Percentiles rank a stretch among this genome's conserved stretches.
Evolutionary conservation across 1,284 basidiomycete species (phyloP).

Genomic region (Ceratobasidium sp.): DNA sequence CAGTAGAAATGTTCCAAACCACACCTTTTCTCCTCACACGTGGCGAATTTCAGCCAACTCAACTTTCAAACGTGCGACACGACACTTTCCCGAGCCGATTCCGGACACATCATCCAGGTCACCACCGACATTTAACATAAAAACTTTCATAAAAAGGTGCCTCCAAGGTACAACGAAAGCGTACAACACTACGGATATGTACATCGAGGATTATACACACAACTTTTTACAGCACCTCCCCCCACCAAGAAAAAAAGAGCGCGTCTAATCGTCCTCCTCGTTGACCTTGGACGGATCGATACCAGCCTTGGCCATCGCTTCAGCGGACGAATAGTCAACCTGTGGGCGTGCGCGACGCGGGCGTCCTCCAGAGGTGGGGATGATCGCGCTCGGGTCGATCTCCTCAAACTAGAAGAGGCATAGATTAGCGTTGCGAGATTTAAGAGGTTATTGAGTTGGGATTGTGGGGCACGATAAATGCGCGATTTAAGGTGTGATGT

Average conservation of each 20-base stretch:
- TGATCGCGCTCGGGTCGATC: constrained; percentile 29
- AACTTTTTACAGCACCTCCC: constrained; percentile 1
- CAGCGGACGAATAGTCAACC: constrained; percentile 30
- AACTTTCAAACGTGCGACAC: too few relatives aligned
- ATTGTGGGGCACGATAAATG: constrained; percentile 14
- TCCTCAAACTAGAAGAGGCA: constrained; percentile 8
- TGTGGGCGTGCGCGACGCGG: constrained; percentile 19
- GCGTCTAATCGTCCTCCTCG: constrained; percentile 30
- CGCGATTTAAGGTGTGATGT: neutral
- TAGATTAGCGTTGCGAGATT: neutral
- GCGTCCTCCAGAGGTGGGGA: constrained; percentile 18
- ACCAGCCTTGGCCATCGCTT: constrained; percentile 42
- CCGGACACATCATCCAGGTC: neutral
- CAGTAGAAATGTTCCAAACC: neutral
- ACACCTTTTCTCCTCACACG: too few relatives aligned
- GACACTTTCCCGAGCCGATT: too few relatives aligned
- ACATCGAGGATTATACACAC: neutral
- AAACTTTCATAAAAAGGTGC: constrained; percentile 4
- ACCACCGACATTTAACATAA: constrained; percentile 5
- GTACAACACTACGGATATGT: constrained; percentile 6
- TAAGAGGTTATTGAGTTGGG: neutral
- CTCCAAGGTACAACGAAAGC: constrained; percentile 15
- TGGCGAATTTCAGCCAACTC: too few relatives aligned
- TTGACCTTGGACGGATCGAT: constrained; percentile 24
- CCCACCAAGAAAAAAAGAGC: neutral